phyloP scores from a whole-genome alignment of 2,329 filamentous ascomycete species.

The Fusarium incarnatum region DNA sequence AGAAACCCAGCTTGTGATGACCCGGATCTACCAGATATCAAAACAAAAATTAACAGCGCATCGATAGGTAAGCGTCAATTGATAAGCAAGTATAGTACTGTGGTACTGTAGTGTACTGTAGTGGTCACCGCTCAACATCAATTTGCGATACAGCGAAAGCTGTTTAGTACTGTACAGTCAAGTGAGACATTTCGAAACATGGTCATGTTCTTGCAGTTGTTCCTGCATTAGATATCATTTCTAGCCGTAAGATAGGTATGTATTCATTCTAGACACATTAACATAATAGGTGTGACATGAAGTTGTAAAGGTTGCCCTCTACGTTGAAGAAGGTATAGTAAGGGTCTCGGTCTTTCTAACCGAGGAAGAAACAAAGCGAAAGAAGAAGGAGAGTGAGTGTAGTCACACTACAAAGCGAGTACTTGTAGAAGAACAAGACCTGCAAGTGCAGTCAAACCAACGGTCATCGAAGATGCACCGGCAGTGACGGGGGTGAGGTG shows the following conservation, averaged over 20 bases:
- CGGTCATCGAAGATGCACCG: constrained; percentile 55
- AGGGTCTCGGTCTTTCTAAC: constrained; percentile 4
- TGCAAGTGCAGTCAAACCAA: constrained; percentile 45
- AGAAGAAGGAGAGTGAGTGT: background rate
- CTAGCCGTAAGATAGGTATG: constrained; percentile 10
- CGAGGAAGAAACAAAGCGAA: constrained; percentile 12
- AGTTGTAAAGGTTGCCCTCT: constrained; percentile 14
- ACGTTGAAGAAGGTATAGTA: constrained; percentile 22
- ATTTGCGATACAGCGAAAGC: background rate
- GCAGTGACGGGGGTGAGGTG: constrained; percentile 57
- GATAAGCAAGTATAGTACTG: background rate
- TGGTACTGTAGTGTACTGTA: background rate
- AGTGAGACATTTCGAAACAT: background rate
- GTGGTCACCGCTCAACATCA: background rate
- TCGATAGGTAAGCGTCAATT: background rate
- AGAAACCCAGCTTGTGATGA: constrained; percentile 7
- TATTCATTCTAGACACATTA: constrained; percentile 24
- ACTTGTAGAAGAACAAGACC: constrained; percentile 46
- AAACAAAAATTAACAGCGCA: background rate
- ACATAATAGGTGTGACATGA: constrained; percentile 23
- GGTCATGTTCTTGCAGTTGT: background rate
- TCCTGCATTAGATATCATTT: constrained; percentile 13
- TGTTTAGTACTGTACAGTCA: background rate
- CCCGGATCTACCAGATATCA: background rate
- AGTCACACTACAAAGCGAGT: constrained; percentile 44